Conservation (phyloP, 164 flowering plant genomes). For the Protea cynaroides region DNA sequence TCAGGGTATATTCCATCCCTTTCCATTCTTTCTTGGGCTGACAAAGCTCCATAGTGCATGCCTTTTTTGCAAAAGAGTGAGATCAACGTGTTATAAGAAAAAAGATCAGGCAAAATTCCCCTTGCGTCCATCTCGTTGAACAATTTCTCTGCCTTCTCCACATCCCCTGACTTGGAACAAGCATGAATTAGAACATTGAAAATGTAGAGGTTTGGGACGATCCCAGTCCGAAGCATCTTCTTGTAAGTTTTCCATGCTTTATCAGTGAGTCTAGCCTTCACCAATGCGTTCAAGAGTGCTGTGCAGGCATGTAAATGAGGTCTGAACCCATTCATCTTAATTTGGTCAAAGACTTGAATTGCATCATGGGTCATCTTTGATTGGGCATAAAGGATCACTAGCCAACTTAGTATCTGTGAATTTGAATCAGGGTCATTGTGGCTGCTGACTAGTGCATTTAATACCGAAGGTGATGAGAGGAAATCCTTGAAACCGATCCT, state of each 20-base stretch:
- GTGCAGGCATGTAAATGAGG: constrained; percentile 85
- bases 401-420: constrained; percentile 81
- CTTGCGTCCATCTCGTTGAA: constrained; percentile 64
- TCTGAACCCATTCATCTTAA: constrained; percentile 39
- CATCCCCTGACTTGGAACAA: constrained; percentile 70
- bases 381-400: constrained; percentile 58
- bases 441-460: constrained; percentile 42
- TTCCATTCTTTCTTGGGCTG: constrained; percentile 71
- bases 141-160: constrained; percentile 57
- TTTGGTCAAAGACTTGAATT: constrained; percentile 70
- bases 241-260: constrained; percentile 64
- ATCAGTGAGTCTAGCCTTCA: constrained; percentile 53
- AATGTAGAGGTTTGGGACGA: constrained; percentile 58
- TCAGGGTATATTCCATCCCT: constrained; percentile 62
- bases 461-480: constrained; percentile 60
- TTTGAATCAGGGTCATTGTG: constrained; percentile 42
- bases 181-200: constrained; percentile 90
- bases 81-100: constrained; percentile 75
- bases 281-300: constrained; percentile 61
- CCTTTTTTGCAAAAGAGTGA: constrained; percentile 73
- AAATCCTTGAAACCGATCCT: constrained; percentile 53
- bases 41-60: constrained; percentile 86
- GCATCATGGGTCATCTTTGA: constrained; percentile 68
- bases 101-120: constrained; percentile 51
- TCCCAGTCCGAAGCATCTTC: constrained; percentile 57